A percentile compares a stretch with the other conserved stretches of the same genome.
Evolutionary conservation across 345 rosid species (phyloP).

Genomic region (Alliaria petiolata): DNA sequence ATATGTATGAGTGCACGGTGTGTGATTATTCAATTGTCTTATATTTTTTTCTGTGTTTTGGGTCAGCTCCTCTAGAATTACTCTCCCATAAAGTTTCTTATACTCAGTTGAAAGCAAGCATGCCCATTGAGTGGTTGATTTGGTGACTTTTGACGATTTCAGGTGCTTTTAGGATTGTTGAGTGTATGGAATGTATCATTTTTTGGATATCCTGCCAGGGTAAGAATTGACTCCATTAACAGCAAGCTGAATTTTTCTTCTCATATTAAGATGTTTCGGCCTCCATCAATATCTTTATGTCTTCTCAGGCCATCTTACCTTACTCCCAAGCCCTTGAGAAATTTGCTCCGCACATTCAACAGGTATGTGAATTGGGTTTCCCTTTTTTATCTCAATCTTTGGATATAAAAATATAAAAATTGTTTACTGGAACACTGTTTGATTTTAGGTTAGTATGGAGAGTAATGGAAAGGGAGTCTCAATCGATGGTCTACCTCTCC

Average conservation of each 20-base stretch:
- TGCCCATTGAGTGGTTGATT: neutral
- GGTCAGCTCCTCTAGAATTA: too few species aligned
- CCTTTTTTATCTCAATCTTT: neutral
- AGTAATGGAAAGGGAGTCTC: constrained; percentile 99
- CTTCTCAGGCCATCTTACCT: constrained; percentile 84
- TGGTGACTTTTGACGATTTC: constrained; percentile 22
- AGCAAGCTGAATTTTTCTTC: constrained; percentile 8
- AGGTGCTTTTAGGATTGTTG: constrained; percentile 86
- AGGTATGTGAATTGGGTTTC: constrained; percentile 44
- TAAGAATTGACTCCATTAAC: constrained; percentile 33
- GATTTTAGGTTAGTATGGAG: constrained; percentile 92
- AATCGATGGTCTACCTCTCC: constrained; percentile 81
- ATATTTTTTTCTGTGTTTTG: neutral
- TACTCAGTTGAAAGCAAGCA: neutral
- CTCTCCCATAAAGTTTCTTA: too few species aligned
- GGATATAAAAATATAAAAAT: neutral
- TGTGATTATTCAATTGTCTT: neutral
- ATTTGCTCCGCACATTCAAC: constrained; percentile 94
- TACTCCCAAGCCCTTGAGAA: constrained; percentile 95
- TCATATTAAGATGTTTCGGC: neutral
- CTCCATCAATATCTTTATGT: constrained; percentile 11
- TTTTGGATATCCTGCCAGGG: constrained; percentile 93
- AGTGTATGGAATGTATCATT: constrained; percentile 94
- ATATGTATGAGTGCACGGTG: neutral
- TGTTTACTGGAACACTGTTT: neutral